Percentiles rank a stretch among this genome's conserved stretches.
phyloP scores from a whole-genome alignment of 495 filamentous ascomycete species.

The Penicillium daleae region DNA sequence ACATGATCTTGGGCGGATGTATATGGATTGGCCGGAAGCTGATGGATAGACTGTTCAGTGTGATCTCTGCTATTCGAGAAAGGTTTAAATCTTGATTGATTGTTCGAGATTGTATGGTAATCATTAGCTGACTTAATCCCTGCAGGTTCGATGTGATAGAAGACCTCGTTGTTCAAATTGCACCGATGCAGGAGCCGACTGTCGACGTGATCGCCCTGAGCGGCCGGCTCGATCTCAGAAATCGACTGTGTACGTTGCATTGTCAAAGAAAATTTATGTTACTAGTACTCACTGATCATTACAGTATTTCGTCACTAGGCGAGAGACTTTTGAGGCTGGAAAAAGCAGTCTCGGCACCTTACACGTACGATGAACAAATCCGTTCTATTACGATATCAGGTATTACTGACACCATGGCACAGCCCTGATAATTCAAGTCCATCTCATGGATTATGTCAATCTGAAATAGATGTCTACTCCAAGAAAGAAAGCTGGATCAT shows the following conservation, averaged over 20 bases:
- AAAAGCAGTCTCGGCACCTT: constrained; percentile 16
- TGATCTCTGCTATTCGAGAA: constrained; percentile 34
- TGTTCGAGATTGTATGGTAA: background rate
- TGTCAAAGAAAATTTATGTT: background rate
- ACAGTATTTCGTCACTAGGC: constrained; percentile 16
- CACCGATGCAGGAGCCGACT: constrained; percentile 28
- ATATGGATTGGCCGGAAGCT: constrained; percentile 1
- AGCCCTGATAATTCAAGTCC: constrained; percentile 2
- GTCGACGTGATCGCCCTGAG: constrained; percentile 22
- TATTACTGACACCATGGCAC: background rate
- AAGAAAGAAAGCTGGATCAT: constrained; percentile 19
- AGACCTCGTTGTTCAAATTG: constrained; percentile 32
- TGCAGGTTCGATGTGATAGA: constrained; percentile 29
- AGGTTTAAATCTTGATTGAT: constrained; percentile 1
- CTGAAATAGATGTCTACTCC: background rate
- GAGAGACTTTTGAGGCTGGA: constrained; percentile 24
- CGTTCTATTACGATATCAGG: background rate
- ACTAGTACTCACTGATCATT: background rate
- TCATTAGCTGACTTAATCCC: background rate
- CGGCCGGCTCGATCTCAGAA: constrained; percentile 18
- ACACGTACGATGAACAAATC: constrained; percentile 8
- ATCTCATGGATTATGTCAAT: background rate
- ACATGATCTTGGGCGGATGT: background rate
- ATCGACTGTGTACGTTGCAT: constrained; percentile 17
- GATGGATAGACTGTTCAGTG: constrained; percentile 22